Evolutionary conservation across 1,139 yeast genomes (phyloP).

Genomic region (Suhomyces chickasaworum): DNA sequence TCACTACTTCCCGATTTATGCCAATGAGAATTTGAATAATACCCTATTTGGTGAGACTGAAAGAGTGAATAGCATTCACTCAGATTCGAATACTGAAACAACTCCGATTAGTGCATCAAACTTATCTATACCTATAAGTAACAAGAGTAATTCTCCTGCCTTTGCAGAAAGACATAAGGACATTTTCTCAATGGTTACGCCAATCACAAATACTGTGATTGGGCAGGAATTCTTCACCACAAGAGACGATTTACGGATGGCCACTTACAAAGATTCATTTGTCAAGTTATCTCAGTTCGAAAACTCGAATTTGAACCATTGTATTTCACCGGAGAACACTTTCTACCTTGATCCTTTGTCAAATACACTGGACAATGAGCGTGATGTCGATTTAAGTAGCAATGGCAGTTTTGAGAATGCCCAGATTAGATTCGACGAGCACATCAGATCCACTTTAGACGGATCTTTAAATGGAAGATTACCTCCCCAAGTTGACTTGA

Average conservation of each 20-base stretch:
- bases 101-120: not conserved
- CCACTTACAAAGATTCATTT: conserved; percentile 24
- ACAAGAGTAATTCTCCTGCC: not conserved
- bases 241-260: conserved; percentile 23
- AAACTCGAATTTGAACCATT: conserved; percentile 1
- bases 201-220: conserved; percentile 14
- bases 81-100: conserved; percentile 2
- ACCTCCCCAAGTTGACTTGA: not conserved
- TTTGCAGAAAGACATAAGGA: conserved; percentile 11
- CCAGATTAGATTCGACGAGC: conserved; percentile 12
- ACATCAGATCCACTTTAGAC: conserved; percentile 13
- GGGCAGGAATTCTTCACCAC: conserved; percentile 20
- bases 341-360: conserved; percentile 6
- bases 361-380: conserved; percentile 8
- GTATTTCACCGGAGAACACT: not conserved
- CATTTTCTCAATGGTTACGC: conserved; percentile 20
- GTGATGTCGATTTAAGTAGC: conserved; percentile 8
- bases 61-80: not conserved
- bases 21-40: not conserved
- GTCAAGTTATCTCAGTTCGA: conserved; percentile 13
- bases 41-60: not conserved
- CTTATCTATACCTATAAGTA: conserved; percentile 1
- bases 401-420: conserved; percentile 16
- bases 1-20: not conserved
- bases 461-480: not conserved